Percentiles rank a stretch among this genome's conserved stretches.
Evolutionary conservation across 2,329 filamentous ascomycete genomes (phyloP).

Genomic region (Aspergillus persii): DNA sequence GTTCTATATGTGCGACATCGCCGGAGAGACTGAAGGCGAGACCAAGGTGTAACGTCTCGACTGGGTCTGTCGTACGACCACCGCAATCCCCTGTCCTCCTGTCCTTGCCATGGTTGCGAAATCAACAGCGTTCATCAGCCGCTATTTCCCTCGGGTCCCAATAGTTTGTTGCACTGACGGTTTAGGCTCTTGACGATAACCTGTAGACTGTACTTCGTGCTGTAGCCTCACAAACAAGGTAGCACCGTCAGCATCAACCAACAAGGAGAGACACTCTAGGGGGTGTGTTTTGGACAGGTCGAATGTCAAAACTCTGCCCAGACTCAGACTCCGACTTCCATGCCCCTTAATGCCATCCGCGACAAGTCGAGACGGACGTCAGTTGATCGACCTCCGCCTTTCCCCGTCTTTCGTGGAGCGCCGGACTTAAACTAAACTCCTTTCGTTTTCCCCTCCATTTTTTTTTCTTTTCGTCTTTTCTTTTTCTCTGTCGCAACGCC

Average conservation of each 20-base stretch:
- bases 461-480: background rate
- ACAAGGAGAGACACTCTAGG: background rate
- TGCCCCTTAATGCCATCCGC: no score
- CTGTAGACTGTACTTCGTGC: background rate
- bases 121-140: background rate
- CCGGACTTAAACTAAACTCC: background rate
- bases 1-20: background rate
- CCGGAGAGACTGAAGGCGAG: background rate
- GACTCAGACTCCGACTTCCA: background rate
- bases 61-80: background rate
- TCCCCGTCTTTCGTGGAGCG: background rate
- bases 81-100: background rate
- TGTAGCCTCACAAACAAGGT: no score
- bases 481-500: background rate
- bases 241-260: background rate
- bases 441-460: background rate
- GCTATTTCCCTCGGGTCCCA: background rate
- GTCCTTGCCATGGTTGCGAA: background rate
- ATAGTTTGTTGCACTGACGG: background rate
- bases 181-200: background rate
- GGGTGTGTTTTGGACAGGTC: background rate
- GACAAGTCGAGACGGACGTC: no score
- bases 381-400: conserved; percentile 1
- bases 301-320: background rate
- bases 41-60: no score